Conservation (phyloP, 129 eudicot genomes). For the Pittosporum tobira region DNA sequence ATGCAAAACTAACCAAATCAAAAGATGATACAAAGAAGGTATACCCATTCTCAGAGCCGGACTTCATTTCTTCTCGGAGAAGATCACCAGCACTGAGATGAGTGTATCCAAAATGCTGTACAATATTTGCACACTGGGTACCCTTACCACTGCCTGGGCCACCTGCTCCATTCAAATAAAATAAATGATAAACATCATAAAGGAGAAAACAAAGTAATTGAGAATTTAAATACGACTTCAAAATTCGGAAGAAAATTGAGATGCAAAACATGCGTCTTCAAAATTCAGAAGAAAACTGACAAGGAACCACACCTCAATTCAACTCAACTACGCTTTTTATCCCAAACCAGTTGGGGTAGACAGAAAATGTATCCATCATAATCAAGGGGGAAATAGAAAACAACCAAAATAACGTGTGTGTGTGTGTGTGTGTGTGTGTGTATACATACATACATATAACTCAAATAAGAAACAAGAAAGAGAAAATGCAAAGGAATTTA, state of each 20-base stretch:
- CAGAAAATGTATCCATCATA: neutral
- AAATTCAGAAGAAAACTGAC: neutral
- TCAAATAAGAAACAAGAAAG: too few species aligned
- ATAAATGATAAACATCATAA: neutral
- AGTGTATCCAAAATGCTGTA: conserved; percentile 82
- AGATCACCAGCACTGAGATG: conserved; percentile 99
- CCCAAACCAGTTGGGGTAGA: too few species aligned
- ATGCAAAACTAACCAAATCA: neutral
- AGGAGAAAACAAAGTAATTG: neutral
- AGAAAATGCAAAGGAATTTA: too few species aligned
- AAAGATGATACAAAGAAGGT: conserved; percentile 4
- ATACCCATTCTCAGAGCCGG: conserved; percentile 97
- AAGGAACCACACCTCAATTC: neutral
- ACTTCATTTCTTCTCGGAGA: conserved; percentile 85
- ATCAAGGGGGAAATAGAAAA: neutral
- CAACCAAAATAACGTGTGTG: neutral
- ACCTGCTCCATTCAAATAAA: conserved; percentile 48
- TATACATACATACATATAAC: too few species aligned
- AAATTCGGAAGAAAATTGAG: neutral
- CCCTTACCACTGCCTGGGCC: conserved; percentile 99
- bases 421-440: too few species aligned
- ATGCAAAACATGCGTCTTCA: neutral
- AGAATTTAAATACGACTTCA: neutral
- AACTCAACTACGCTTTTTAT: too few species aligned
- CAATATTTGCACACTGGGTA: conserved; percentile 95